Conservation (phyloP, 345 rosid species). For the Gossypium herbaceum region DNA sequence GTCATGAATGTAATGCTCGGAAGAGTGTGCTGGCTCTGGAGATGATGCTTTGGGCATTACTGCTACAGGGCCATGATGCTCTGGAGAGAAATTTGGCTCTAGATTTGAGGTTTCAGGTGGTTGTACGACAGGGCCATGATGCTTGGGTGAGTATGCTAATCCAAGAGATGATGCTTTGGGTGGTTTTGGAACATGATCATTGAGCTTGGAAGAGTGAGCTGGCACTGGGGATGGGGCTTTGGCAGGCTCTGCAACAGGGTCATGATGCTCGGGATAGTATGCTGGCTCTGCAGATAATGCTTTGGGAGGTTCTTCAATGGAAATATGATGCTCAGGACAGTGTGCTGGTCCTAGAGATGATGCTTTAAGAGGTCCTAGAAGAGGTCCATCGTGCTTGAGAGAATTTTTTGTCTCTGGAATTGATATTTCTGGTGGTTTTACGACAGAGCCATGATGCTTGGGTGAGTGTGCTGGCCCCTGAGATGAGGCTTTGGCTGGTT, state of each 20-base stretch:
- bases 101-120: not conserved
- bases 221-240: not conserved
- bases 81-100: not conserved
- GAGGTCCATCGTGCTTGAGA: not conserved
- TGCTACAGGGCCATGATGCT: not conserved
- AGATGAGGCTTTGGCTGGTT: not conserved
- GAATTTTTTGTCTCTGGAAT: not conserved
- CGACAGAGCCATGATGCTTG: not conserved
- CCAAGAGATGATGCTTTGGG: not conserved
- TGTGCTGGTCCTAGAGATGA: too few relatives aligned
- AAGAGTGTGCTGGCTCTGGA: not conserved
- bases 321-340: too few relatives aligned
- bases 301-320: too few relatives aligned
- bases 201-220: not conserved
- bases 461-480: not conserved
- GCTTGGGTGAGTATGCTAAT: not conserved
- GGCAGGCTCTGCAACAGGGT: not conserved
- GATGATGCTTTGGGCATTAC: not conserved
- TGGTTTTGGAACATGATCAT: not conserved
- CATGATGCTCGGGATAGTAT: too few relatives aligned
- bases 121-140: not conserved
- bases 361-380: not conserved
- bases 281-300: too few relatives aligned
- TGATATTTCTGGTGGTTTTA: not conserved
- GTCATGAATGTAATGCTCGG: not conserved